Evolutionary conservation across 768 basidiomycete genomes (phyloP).

Genomic region (Boletus bicolor): DNA sequence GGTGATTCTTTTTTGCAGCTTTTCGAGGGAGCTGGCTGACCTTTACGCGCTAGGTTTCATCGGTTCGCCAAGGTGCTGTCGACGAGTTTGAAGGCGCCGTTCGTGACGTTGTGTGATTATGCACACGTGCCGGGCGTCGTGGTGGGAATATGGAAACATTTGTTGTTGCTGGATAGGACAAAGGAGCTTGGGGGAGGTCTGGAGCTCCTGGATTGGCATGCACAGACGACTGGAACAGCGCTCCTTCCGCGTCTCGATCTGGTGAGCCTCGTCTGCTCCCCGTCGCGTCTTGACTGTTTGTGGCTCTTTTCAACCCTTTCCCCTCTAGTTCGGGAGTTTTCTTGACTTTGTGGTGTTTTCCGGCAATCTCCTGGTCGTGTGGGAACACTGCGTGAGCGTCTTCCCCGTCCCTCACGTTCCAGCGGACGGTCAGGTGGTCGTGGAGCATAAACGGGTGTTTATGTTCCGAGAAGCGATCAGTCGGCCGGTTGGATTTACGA

Average conservation of each 20-base stretch:
- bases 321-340: slow-evolving; percentile 23
- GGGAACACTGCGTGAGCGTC: slow-evolving; percentile 29
- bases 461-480: slow-evolving; percentile 25
- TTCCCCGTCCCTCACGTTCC: slow-evolving; percentile 25
- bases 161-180: slow-evolving; percentile 26
- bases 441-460: slow-evolving; percentile 26
- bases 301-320: neutral
- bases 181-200: slow-evolving; percentile 15
- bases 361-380: slow-evolving; percentile 24
- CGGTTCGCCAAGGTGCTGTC: slow-evolving; percentile 19
- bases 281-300: neutral
- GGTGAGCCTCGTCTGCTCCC: slow-evolving; percentile 8
- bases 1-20: neutral
- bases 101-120: slow-evolving; percentile 23
- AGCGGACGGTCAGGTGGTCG: slow-evolving; percentile 15
- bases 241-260: slow-evolving; percentile 24
- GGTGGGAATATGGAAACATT: slow-evolving; percentile 21
- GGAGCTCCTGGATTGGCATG: slow-evolving; percentile 31
- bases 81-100: slow-evolving; percentile 20
- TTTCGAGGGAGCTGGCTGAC: neutral
- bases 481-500: slow-evolving; percentile 27
- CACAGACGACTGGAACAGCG: slow-evolving; percentile 21
- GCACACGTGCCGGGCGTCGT: slow-evolving; percentile 21
- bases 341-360: slow-evolving; percentile 26
- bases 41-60: neutral